Evolutionary conservation across 2,329 filamentous ascomycete species (phyloP).

Genomic region (Metarhizium anisopliae): DNA sequence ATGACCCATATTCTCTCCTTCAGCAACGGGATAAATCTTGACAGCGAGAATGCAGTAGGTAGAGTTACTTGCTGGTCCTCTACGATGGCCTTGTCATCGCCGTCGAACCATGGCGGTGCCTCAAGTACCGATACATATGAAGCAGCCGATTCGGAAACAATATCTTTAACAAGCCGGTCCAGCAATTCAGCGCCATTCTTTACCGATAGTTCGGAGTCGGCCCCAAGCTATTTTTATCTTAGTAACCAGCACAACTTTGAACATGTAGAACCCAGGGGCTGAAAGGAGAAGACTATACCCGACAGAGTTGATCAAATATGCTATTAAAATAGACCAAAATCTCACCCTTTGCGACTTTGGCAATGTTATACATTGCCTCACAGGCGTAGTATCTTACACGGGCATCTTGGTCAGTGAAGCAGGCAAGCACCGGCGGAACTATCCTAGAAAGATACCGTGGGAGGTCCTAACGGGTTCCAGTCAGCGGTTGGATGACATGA

Average conservation of each 20-base stretch:
- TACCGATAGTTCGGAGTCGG: slow-evolving; percentile 91
- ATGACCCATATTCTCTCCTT: slow-evolving; percentile 91
- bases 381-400: slow-evolving; percentile 96
- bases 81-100: slow-evolving; percentile 36
- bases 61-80: slow-evolving; percentile 39
- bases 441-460: slow-evolving; percentile 88
- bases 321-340: slow-evolving; percentile 97
- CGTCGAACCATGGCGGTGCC: slow-evolving; percentile 34
- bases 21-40: slow-evolving; percentile 82
- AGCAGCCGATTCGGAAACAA: slow-evolving; percentile 88
- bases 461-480: slow-evolving; percentile 55
- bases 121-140: slow-evolving; percentile 90
- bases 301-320: slow-evolving; percentile 94
- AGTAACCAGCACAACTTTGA: slow-evolving; percentile 1
- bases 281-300: slow-evolving; percentile 44
- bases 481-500: not conserved
- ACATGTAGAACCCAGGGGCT: not conserved
- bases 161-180: slow-evolving; percentile 91
- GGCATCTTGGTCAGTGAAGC: slow-evolving; percentile 97
- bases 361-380: slow-evolving; percentile 99
- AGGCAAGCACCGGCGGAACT: slow-evolving; percentile 90
- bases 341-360: slow-evolving; percentile 97
- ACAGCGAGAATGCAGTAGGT: slow-evolving; percentile 85
- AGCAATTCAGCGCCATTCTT: slow-evolving; percentile 96
- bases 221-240: slow-evolving; percentile 58